A percentile compares a stretch with the other conserved stretches of the same genome.
Conservation (phyloP, 805 yeast genomes). For the Kregervanrija fluxuum region DNA sequence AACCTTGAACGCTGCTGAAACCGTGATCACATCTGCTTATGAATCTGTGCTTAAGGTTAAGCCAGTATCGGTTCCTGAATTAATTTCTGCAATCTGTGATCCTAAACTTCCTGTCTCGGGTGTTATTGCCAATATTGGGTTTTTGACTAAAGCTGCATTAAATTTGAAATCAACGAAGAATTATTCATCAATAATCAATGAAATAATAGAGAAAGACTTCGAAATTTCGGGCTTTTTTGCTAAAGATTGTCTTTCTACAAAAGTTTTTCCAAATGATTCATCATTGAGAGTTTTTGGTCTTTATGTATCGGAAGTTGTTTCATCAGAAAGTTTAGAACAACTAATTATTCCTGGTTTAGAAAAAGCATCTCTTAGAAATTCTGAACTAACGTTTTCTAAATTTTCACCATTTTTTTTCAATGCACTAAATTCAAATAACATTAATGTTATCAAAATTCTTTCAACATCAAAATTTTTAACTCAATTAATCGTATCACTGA, state of each 20-base stretch:
- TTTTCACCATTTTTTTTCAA: conserved; percentile 46
- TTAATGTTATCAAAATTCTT: conserved; percentile 38
- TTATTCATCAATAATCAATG: conserved; percentile 4
- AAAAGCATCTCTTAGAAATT: conserved; percentile 68
- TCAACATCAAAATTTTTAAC: conserved; percentile 37
- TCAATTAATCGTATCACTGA: conserved; percentile 48
- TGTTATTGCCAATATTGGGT: conserved; percentile 15
- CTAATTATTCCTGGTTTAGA: conserved; percentile 48
- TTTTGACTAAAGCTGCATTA: conserved; percentile 8
- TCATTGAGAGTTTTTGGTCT: conserved; percentile 15
- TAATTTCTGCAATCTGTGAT: conserved; percentile 11
- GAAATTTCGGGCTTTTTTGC: conserved; percentile 24
- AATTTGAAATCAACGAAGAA: background rate
- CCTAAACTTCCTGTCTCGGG: conserved; percentile 17
- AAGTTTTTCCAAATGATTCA: conserved; percentile 11
- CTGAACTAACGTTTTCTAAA: conserved; percentile 58
- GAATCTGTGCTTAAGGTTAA: conserved; percentile 15
- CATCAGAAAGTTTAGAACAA: conserved; percentile 8
- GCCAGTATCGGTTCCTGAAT: background rate
- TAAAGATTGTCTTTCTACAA: conserved; percentile 32
- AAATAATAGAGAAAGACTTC: conserved; percentile 9
- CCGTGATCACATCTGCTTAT: conserved; percentile 21
- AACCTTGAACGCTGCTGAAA: conserved; percentile 29
- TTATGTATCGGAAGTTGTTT: conserved; percentile 9
- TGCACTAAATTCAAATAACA: conserved; percentile 20